Evolutionary conservation across 176 grass and related monocot genomes (phyloP).

Genomic region (Paspalum vaginatum): DNA sequence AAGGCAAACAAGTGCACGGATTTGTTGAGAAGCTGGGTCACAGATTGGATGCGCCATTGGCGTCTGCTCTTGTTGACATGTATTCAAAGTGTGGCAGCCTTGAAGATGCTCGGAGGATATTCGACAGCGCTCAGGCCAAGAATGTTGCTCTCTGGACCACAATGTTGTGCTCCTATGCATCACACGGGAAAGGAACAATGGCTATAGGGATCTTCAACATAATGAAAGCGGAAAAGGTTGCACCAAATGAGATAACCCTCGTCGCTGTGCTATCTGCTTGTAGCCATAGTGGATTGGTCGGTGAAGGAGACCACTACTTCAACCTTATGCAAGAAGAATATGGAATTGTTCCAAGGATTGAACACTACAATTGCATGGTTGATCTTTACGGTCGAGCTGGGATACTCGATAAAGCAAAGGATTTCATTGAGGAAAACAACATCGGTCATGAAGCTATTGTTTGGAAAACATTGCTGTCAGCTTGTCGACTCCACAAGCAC

Average conservation of each 20-base stretch:
- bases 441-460: conserved; percentile 54
- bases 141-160: conserved; percentile 61
- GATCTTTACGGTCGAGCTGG: conserved; percentile 72
- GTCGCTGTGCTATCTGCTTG: conserved; percentile 58
- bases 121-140: conserved; percentile 17
- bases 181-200: conserved; percentile 43
- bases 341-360: conserved; percentile 55
- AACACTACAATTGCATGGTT: conserved; percentile 75
- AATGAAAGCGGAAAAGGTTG: conserved; percentile 53
- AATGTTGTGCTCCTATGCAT: conserved; percentile 62
- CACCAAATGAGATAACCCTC: conserved; percentile 58
- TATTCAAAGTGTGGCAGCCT: conserved; percentile 61
- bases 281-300: conserved; percentile 52
- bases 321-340: conserved; percentile 53
- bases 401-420: conserved; percentile 48
- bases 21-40: conserved; percentile 50
- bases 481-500: conserved; percentile 65
- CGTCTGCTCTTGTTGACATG: conserved; percentile 55
- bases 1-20: conserved; percentile 51
- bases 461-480: conserved; percentile 65
- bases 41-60: conserved; percentile 40
- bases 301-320: conserved; percentile 52
- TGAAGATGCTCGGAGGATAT: conserved; percentile 48
- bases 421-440: conserved; percentile 58
- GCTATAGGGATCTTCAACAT: conserved; percentile 48